These are phyloP conservation scores for Paraleonurus japonicus DNA, from an alignment of 257 asterid genomes.

Conservation along the genomic window DNA sequence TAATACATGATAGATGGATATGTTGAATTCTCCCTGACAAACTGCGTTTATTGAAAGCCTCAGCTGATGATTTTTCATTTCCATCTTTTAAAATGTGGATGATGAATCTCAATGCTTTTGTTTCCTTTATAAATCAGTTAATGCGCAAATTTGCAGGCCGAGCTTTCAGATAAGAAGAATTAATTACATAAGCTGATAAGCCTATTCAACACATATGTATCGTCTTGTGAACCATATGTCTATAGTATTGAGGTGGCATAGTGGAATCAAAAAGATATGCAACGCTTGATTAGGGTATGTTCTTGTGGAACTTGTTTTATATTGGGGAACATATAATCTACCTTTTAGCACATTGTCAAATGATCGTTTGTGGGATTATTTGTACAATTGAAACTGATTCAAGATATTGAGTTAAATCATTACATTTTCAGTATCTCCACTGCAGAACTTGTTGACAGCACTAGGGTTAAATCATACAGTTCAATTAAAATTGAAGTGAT, in stretches of 20 bases:
- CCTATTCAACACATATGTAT: not conserved
- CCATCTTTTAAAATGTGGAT: constrained; percentile 14
- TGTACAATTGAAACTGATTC: too few species aligned
- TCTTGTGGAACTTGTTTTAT: not conserved
- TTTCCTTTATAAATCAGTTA: constrained; percentile 13
- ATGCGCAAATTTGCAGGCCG: constrained; percentile 39
- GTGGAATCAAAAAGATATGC: not conserved
- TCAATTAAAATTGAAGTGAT: too few species aligned
- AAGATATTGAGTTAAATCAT: too few species aligned
- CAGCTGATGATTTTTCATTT: too few species aligned
- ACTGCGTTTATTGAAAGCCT: too few species aligned
- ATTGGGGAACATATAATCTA: not conserved
- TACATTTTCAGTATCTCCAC: too few species aligned
- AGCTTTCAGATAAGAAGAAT: constrained; percentile 29
- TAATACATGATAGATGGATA: too few species aligned
- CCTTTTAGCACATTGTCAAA: too few species aligned
- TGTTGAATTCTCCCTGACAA: too few species aligned
- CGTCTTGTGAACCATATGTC: constrained; percentile 12
- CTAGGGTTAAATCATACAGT: too few species aligned
- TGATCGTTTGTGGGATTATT: too few species aligned
- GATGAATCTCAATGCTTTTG: not conserved
- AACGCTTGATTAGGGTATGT: constrained; percentile 18
- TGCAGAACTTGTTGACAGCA: too few species aligned
- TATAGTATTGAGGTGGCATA: constrained; percentile 12
- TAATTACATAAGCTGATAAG: constrained; percentile 25